Evolutionary conservation across 305 asterid genomes (phyloP).

Genomic region (Fraxinus floribunda): DNA sequence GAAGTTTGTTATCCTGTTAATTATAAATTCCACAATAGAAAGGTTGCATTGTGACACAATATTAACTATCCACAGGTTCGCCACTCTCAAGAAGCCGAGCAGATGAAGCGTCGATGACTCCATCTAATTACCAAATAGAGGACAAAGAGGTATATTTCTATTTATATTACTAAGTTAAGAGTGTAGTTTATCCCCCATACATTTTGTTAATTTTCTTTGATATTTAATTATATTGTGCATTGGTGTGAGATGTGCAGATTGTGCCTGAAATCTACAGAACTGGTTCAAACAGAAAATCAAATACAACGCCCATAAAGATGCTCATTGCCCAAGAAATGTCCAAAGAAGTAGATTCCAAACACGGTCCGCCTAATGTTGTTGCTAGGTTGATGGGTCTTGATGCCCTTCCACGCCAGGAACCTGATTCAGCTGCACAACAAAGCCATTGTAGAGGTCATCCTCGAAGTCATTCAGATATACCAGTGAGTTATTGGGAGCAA

Average conservation of each 20-base stretch:
- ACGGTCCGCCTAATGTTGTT: constrained; percentile 70
- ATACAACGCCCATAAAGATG: constrained; percentile 82
- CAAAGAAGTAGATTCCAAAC: constrained; percentile 57
- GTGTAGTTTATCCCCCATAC: background rate
- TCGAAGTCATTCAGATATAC: constrained; percentile 58
- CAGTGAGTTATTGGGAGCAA: constrained; percentile 58
- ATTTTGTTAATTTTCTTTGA: background rate
- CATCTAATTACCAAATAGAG: constrained; percentile 50
- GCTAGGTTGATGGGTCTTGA: constrained; percentile 98
- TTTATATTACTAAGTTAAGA: constrained; percentile 16
- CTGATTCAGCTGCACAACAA: constrained; percentile 47
- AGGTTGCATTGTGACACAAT: constrained; percentile 21
- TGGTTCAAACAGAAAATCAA: constrained; percentile 47
- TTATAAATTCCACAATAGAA: constrained; percentile 6
- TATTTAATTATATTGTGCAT: constrained; percentile 25
- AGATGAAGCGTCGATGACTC: constrained; percentile 58
- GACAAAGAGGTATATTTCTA: constrained; percentile 55
- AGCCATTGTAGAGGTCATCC: constrained; percentile 53
- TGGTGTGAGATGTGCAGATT: constrained; percentile 51
- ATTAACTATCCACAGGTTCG: constrained; percentile 47
- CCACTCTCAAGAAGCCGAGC: constrained; percentile 69
- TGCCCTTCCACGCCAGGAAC: constrained; percentile 63
- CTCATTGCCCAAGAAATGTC: constrained; percentile 95
- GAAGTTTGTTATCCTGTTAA: background rate
- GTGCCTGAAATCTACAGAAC: constrained; percentile 49